Evolutionary conservation across 2,329 filamentous ascomycete species (phyloP), one percentile per base, ranked within the genome.

Genomic region (Fusarium aywerte): DNA sequence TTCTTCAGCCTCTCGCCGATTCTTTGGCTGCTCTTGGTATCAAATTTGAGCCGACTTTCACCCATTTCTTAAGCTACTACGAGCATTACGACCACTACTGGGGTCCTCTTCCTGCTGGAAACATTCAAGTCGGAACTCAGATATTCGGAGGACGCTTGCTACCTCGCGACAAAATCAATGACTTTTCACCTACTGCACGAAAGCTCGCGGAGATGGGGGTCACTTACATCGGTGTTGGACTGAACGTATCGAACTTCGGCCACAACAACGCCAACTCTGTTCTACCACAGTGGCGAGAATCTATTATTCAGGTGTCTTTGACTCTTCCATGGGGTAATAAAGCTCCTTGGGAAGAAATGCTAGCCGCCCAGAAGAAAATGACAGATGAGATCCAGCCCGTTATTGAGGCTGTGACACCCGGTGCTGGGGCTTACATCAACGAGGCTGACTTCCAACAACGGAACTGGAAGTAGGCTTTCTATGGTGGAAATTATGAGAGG

Each of bases 381-480:
- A 77, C 75, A 0, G 38, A 72, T 0, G 67, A 70, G 10, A 54
- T 77, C 0, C 65, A 71, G 18, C 72, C 74, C 1, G 31, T 74
- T 0, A 65, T 77, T 6, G 70, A 74, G 32, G 69, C 65, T 3
- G 75, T 80, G 8, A 81, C 81, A 0, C 81, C 82, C 1, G 77
- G 76, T 1, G 75, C 77, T 5, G 82, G 80, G 2, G 74, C 79
- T 3, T 85, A 85, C 65, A 76, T 84, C 76, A 86, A 85, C 61
- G 85, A 87, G 74, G 84, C 80, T 1, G 79, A 85, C 68, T 81
- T 82, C 48, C 74, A 76, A 31, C 76, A 84, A 63, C 74, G 72
- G 0, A 59, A 80, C 32, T 85, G 77, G 73, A 76, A 84, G 70
- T 32, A 77, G 12, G 74, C 68, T 3, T 85, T 84, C 65, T 86